Base-by-base conservation (phyloP, 352 stramenopile species). In the Phytopythium litorale region DNA sequence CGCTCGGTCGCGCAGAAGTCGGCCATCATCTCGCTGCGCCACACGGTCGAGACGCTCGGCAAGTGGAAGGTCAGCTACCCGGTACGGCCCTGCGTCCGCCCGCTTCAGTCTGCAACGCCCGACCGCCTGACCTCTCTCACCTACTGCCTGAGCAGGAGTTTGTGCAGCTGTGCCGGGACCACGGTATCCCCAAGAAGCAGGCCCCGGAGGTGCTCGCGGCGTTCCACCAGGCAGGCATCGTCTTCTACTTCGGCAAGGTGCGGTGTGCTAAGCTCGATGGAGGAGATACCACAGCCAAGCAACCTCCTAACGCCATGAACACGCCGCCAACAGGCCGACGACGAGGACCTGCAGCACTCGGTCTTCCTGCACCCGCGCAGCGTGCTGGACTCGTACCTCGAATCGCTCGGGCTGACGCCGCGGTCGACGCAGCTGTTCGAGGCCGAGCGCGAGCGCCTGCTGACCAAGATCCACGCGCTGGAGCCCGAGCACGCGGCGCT, bases 161-260 rank as follows among this genome's bases (percentile, higher is more conserved):
- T 58, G 71, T 89, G 30, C 64, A 80, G 48, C 69, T 92, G 72
- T 91, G 83, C 40, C 67, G 72, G 19, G 78, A 91, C 15, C 72
- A 76, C n/a, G 86, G 86, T 25, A 92, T 94, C 63, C 79, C 83
- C 7, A 91, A 92, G 71, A 94, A 92, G 67, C 83, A 94, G 64
- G 81, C 86, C 16, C 67, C 73, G 1, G 81, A 92, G 60, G 73
- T 94, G 23, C 76, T 94, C 30, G 75, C 83, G 56, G 72, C 79
- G 13, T 92, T 94, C 51, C 86, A 94, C 38, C 83, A 94, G 52
- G 61, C 84, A 0, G 86, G 86, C 48, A 56, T 92, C 13, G 76
- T 94, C 19, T 88, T 94, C 62, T 90, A 87, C 67, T 94, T 92
- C 58, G 78, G 79, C 67, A 89, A 89, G 60, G 50, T 56, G 18